These are phyloP conservation scores for Chiua virens DNA, from an alignment of 768 basidiomycete genomes.

Conservation along the genomic window DNA sequence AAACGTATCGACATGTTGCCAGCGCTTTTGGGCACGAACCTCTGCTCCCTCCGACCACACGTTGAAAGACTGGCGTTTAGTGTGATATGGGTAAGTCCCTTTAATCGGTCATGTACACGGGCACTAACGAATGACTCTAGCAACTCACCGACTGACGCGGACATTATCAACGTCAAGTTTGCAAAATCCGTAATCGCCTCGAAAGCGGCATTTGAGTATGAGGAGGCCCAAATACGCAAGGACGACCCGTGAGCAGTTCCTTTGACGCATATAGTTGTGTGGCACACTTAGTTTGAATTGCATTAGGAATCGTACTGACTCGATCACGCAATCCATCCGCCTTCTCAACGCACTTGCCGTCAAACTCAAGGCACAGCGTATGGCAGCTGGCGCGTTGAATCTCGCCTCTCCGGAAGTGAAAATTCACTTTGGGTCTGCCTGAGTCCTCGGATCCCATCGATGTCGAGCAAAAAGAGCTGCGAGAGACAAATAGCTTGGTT, in stretches of 20 bases:
- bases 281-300: not conserved
- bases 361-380: constrained; percentile 81
- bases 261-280: not conserved
- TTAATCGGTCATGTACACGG: not conserved
- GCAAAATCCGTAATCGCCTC: constrained; percentile 96
- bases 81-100: constrained; percentile 77
- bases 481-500: constrained; percentile 94
- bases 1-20: constrained; percentile 99
- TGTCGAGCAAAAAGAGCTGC: constrained; percentile 90
- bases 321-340: constrained; percentile 81
- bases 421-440: constrained; percentile 88
- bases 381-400: constrained; percentile 96
- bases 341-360: constrained; percentile 84
- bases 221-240: constrained; percentile 91
- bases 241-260: constrained; percentile 75
- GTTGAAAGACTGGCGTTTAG: constrained; percentile 96
- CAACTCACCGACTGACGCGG: constrained; percentile 85
- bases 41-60: constrained; percentile 89
- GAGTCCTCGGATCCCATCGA: constrained; percentile 96
- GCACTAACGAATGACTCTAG: constrained; percentile 40
- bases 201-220: constrained; percentile 96
- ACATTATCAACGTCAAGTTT: constrained; percentile 88
- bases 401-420: constrained; percentile 98
- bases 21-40: constrained; percentile 86
- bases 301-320: constrained; percentile 70